Base-by-base conservation (phyloP, 164 flowering plant species). In the Aristolochia contorta region DNA sequence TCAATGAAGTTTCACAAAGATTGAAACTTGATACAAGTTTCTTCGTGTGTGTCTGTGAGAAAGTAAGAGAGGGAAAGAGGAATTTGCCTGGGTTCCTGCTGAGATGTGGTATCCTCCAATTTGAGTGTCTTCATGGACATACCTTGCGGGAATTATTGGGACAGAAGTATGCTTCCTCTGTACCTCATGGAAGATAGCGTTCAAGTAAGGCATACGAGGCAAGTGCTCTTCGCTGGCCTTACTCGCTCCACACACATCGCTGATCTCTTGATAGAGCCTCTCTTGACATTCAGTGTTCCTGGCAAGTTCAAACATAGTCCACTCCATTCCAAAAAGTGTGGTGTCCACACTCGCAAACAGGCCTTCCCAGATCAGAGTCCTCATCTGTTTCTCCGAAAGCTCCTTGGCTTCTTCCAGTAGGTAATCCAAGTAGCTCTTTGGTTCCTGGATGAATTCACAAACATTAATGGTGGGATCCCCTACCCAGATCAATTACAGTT, bases 281-380 rank as follows among this genome's bases (percentile, higher is more conserved):
- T 87, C 96, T 91, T 91, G 97, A 7, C 59, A 50, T 7, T 54
- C 56, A 50, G 77, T 79, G 59, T 79, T 69, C 57, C 83, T 91
- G 0, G 89, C 84, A 57, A 91, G 87, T 67, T 85, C 89, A 68
- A 78, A 91, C 80, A 91, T 69, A n/a, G 95, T 91, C 98, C 98
- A 91, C 68, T 91, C 98, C 57, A 91, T 72, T 37, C 84, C 74
- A 53, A 91, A 84, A 67, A 87, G 12, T 30, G 87, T 83, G 12
- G 98, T 91, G 47, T 89, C 98, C 0, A 96, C 70, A 19, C 84
- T 56, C 79, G 85, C 95, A 53, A 91, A 80, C 43, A 91, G 84
- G 32, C 79, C 25, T 70, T 91, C 98, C 96, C 96, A 91, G 22
- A 84, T 50, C 71, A 86, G 57, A 78, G 83, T 84, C 5, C 57